Evolutionary conservation across 257 asterid species (phyloP).

Genomic region (Primulina eburnea): DNA sequence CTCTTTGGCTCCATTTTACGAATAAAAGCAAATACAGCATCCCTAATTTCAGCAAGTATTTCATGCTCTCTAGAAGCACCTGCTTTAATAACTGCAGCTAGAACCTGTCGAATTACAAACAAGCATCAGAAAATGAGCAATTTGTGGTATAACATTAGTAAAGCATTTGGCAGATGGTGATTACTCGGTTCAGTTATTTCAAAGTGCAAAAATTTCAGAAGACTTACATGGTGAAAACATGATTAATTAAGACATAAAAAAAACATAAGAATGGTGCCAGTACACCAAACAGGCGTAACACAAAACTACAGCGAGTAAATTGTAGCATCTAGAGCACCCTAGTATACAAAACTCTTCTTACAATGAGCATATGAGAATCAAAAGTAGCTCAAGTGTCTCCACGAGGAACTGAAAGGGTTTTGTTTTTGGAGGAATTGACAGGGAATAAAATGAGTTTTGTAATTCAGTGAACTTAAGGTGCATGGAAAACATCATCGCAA

Average conservation of each 20-base stretch:
- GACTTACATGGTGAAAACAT: background rate
- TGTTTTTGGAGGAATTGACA: constrained; percentile 2
- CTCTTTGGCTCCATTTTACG: constrained; percentile 96
- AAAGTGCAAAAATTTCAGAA: constrained; percentile 13
- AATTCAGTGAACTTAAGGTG: constrained; percentile 2
- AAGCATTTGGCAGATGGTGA: constrained; percentile 16
- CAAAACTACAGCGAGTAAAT: background rate
- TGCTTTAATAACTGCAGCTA: constrained; percentile 98
- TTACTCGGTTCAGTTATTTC: constrained; percentile 9
- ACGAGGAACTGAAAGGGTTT: constrained; percentile 5
- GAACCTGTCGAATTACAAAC: constrained; percentile 55
- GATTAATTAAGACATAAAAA: background rate
- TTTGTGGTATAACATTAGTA: background rate
- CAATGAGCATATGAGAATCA: constrained; percentile 1
- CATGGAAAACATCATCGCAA: constrained; percentile 6
- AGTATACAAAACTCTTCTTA: constrained; percentile 4
- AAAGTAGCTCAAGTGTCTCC: background rate
- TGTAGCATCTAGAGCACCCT: constrained; percentile 6
- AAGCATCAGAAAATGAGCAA: constrained; percentile 26
- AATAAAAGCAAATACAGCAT: constrained; percentile 90
- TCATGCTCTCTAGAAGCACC: constrained; percentile 99
- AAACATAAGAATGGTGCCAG: background rate
- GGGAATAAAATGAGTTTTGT: constrained; percentile 18
- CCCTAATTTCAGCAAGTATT: constrained; percentile 98
- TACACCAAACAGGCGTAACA: constrained; percentile 3